A percentile compares a stretch with the other conserved stretches of the same genome.
Evolutionary conservation across 2,329 filamentous ascomycete species (phyloP).

Genomic region (Colletotrichum tabaci): DNA sequence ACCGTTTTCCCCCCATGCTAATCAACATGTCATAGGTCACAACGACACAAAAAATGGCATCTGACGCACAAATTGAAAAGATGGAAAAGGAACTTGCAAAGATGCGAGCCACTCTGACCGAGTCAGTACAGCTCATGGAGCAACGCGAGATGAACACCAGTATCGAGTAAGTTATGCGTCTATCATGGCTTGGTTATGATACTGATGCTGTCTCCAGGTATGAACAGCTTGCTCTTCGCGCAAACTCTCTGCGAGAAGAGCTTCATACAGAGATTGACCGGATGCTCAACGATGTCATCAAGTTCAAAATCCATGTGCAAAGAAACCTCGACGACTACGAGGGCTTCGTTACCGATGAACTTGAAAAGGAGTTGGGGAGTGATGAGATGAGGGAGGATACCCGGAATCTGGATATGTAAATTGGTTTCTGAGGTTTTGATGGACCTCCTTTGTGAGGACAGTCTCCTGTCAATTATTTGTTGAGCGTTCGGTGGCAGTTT

Average conservation of each 20-base stretch:
- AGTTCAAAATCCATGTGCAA: slow-evolving; percentile 98
- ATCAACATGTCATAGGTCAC: slow-evolving; percentile 63
- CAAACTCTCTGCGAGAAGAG: slow-evolving; percentile 90
- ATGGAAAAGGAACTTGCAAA: slow-evolving; percentile 98
- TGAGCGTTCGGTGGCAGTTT: slow-evolving; percentile 29
- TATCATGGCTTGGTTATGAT: neutral
- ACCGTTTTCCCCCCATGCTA: neutral
- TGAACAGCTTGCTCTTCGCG: slow-evolving; percentile 89
- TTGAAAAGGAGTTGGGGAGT: slow-evolving; percentile 85
- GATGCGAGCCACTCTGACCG: slow-evolving; percentile 86
- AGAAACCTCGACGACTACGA: slow-evolving; percentile 95
- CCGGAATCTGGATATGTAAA: slow-evolving; percentile 63
- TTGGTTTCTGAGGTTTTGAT: slow-evolving; percentile 33
- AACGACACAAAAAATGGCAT: slow-evolving; percentile 87
- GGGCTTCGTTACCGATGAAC: slow-evolving; percentile 91
- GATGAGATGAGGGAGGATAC: slow-evolving; percentile 72
- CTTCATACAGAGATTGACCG: slow-evolving; percentile 97
- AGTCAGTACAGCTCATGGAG: slow-evolving; percentile 92
- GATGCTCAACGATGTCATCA: slow-evolving; percentile 97
- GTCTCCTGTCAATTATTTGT: slow-evolving; percentile 22
- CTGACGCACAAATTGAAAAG: slow-evolving; percentile 95
- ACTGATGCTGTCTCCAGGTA: slow-evolving; percentile 69
- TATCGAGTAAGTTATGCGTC: slow-evolving; percentile 79
- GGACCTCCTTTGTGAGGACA: slow-evolving; percentile 26
- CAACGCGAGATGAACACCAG: slow-evolving; percentile 97